Evolutionary conservation across 345 rosid species (phyloP).

Genomic region (Turnera subulata): DNA sequence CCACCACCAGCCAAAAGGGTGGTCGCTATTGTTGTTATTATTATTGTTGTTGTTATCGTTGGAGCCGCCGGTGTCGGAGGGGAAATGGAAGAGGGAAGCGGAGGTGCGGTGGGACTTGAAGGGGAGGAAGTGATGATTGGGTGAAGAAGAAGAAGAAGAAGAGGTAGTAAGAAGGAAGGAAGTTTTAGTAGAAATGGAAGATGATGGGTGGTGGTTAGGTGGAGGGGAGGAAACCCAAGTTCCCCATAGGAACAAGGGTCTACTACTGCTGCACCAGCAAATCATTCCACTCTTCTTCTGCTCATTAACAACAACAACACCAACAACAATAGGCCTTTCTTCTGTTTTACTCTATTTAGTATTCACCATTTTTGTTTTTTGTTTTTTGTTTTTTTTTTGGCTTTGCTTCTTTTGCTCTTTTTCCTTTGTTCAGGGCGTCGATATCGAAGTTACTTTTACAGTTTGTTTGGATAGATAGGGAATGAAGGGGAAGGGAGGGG

Average conservation of each 20-base stretch:
- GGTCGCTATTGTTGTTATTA: slow-evolving; percentile 10
- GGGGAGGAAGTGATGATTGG: neutral
- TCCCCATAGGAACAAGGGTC: slow-evolving; percentile 18
- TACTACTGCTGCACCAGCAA: slow-evolving; percentile 1
- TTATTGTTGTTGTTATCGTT: slow-evolving; percentile 7
- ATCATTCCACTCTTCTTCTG: neutral
- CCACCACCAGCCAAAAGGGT: slow-evolving; percentile 33
- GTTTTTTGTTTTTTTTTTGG: too few species aligned
- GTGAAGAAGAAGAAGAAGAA: neutral
- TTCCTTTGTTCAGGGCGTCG: too few species aligned
- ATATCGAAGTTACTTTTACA: too few species aligned
- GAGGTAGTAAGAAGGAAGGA: neutral
- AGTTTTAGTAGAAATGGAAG: neutral
- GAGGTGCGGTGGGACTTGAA: neutral
- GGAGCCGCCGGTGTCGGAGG: slow-evolving; percentile 17
- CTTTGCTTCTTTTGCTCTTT: too few species aligned
- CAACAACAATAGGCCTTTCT: too few species aligned
- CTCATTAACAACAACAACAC: too few species aligned
- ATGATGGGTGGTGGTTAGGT: neutral
- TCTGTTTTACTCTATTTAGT: too few species aligned
- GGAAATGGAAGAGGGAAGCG: slow-evolving; percentile 13
- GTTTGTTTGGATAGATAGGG: too few species aligned
- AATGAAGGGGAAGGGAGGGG: too few species aligned
- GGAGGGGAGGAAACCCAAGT: slow-evolving; percentile 6
- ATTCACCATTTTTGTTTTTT: too few species aligned